These are phyloP conservation scores for Colletotrichum gigasporum DNA, from an alignment of 2,329 filamentous ascomycete genomes.

Conservation along the genomic window DNA sequence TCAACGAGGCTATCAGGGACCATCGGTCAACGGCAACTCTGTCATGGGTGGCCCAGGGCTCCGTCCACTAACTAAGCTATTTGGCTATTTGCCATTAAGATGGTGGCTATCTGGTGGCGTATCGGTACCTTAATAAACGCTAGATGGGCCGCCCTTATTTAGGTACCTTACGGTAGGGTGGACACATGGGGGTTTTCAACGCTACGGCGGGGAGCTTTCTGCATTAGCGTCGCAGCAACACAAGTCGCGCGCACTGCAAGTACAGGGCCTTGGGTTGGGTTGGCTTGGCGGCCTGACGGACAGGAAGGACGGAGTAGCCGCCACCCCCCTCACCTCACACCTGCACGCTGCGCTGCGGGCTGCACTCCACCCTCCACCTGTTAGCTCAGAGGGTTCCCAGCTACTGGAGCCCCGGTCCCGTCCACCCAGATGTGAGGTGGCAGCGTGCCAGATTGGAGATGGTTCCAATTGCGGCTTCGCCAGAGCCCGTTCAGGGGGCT, in stretches of 20 bases:
- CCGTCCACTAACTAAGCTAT: neutral
- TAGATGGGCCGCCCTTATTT: neutral
- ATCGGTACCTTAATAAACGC: slow-evolving; percentile 22
- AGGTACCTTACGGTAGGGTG: slow-evolving; percentile 28
- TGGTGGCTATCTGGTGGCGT: too few species aligned
- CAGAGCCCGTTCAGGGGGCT: neutral
- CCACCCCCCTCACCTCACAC: slow-evolving; percentile 7
- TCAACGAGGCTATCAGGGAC: neutral
- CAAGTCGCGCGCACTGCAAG: too few species aligned
- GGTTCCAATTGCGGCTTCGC: neutral
- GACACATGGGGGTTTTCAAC: neutral
- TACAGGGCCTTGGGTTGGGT: too few species aligned
- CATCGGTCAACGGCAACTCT: neutral
- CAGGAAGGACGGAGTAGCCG: slow-evolving; percentile 21
- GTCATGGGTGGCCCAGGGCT: neutral
- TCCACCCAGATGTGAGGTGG: neutral
- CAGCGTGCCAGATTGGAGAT: slow-evolving; percentile 4
- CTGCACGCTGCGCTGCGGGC: neutral
- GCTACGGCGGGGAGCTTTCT: slow-evolving; percentile 16
- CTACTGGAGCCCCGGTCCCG: neutral
- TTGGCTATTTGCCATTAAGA: neutral
- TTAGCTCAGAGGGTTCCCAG: slow-evolving; percentile 12
- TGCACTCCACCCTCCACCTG: neutral
- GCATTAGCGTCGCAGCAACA: slow-evolving; percentile 18
- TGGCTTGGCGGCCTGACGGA: neutral